Base-by-base conservation (phyloP, 441 rosid species). In the Erysimum cheiri region DNA sequence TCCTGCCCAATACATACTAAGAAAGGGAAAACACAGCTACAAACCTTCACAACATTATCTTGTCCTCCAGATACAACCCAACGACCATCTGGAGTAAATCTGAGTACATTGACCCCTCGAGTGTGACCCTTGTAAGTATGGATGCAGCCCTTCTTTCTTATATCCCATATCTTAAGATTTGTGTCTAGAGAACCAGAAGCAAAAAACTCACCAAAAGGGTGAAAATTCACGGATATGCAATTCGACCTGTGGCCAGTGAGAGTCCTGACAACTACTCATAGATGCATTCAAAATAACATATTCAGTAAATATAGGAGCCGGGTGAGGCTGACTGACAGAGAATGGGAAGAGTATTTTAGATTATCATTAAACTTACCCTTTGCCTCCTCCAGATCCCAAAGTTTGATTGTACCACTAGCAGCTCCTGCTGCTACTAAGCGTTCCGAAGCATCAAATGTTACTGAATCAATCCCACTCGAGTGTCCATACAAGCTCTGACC, bases 21-120 rank as follows among this genome's bases (percentile, higher is more conserved):
- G 56, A 55, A 71, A 60, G 40, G 24, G 28, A 28, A 46, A 52
- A 71, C 31, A 12, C 63, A 76, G 47, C 24, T 41, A 41, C 77
- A 58, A 77, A 91, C 99, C 97, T 96, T 96, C 31, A 96, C 94
- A 46, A 90, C 81, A 69, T 93, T 88, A 87, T 96, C 99, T 79
- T 96, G 97, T 64, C 99, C 99, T 60, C 99, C 97, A 26, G 99
- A 93, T 35, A 96, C 98, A 81, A 96, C 87, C 99, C 99, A 96
- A 40, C 98, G 97, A 57, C 99, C 99, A 81, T 96, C 97, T 35
- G 97, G 99, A 54, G 98, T 91, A 73, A 93, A 96, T 83, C 99
- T 91, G 65, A 93, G 89, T 50, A 92, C 92, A 85, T 78, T 96
- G 80, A 96, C 94, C 26, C 99, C 99, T 68, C 99, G 88, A 54